Conservation (phyloP, 225 moss, liverwort and hornwort genomes). For the Sphagnum contortum region DNA sequence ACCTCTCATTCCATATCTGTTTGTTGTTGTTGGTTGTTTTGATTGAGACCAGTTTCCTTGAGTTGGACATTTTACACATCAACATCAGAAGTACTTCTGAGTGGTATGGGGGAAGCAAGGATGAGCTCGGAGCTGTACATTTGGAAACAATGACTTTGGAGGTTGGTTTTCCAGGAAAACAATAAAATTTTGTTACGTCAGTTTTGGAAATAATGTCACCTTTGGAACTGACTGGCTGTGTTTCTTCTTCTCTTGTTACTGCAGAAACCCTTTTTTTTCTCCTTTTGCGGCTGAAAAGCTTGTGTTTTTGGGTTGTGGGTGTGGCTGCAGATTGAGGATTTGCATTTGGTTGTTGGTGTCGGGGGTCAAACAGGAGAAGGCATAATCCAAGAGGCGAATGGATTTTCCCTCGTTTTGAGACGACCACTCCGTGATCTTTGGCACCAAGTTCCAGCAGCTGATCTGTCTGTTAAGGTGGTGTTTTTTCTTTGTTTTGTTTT, state of each 20-base stretch:
- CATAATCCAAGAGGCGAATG: slow-evolving; percentile 78
- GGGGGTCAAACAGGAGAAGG: slow-evolving; percentile 75
- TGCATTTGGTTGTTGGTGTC: slow-evolving; percentile 77
- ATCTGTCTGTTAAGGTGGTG: slow-evolving; percentile 71
- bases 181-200: too few species aligned
- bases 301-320: too few species aligned
- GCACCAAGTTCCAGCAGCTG: slow-evolving; percentile 76
- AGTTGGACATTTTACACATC: slow-evolving; percentile 90
- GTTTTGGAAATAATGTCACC: too few species aligned
- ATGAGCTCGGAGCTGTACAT: slow-evolving; percentile 77
- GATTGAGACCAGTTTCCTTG: slow-evolving; percentile 58
- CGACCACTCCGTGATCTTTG: slow-evolving; percentile 88
- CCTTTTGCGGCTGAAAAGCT: too few species aligned
- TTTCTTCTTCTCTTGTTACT: too few species aligned
- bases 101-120: slow-evolving; percentile 79
- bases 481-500: too few species aligned
- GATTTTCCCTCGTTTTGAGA: slow-evolving; percentile 62
- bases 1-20: too few species aligned
- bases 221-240: too few species aligned
- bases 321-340: slow-evolving; percentile 57
- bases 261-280: too few species aligned
- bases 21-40: too few species aligned
- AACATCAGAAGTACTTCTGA: slow-evolving; percentile 62
- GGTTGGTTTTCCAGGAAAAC: slow-evolving; percentile 12
- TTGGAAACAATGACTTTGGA: slow-evolving; percentile 76